These are phyloP conservation scores for Clathrospora elynae DNA, from an alignment of 2,329 filamentous ascomycete species.

Conservation along the genomic window DNA sequence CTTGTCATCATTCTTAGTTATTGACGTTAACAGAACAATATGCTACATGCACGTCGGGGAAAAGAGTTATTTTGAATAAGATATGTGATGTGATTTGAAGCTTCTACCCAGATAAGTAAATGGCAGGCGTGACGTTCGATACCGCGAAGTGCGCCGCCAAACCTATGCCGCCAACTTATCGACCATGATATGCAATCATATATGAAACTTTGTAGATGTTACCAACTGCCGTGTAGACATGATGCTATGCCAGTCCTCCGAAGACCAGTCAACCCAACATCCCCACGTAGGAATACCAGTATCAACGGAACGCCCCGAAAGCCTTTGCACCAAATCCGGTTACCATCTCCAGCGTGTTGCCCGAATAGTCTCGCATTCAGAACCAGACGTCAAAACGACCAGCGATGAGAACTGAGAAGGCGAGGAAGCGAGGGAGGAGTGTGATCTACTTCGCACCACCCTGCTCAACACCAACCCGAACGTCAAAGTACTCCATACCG, in stretches of 20 bases:
- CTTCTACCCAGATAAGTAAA: not conserved
- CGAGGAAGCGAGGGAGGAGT: too few relatives aligned
- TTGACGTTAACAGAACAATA: too few relatives aligned
- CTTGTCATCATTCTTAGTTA: too few relatives aligned
- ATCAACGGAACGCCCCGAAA: not conserved
- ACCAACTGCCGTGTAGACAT: too few relatives aligned
- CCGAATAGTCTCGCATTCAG: too few relatives aligned
- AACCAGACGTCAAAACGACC: too few relatives aligned
- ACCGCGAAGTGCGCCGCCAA: not conserved
- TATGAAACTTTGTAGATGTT: conserved; percentile 3
- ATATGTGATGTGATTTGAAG: too few relatives aligned
- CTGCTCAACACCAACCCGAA: conserved; percentile 32
- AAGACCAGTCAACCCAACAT: not conserved
- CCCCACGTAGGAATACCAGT: not conserved
- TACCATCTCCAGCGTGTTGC: not conserved
- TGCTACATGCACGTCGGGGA: too few relatives aligned
- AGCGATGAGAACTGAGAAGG: too few relatives aligned
- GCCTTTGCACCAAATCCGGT: not conserved
- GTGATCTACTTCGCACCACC: not conserved
- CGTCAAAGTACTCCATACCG: conserved; percentile 34
- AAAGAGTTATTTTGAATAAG: not conserved
- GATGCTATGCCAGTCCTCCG: too few relatives aligned
- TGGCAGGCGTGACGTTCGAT: not conserved
- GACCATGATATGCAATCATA: conserved; percentile 4
- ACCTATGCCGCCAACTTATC: not conserved